phyloP scores from a whole-genome alignment of 2,329 filamentous ascomycete species.

The Fusarium falciforme region DNA sequence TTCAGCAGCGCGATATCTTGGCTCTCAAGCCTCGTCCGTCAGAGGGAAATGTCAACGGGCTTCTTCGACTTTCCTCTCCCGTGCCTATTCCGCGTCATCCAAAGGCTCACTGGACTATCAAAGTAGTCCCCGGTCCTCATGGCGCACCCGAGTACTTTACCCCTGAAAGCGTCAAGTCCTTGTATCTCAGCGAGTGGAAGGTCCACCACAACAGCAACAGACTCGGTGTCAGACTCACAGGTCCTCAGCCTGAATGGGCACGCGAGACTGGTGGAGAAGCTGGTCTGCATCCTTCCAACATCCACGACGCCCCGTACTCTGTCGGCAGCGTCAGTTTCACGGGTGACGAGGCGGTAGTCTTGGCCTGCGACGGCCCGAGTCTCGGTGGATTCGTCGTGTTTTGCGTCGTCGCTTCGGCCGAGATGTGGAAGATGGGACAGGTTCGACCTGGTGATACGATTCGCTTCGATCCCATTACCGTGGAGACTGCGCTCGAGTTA shows the following conservation, averaged over 20 bases:
- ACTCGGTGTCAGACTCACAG: conserved; percentile 52
- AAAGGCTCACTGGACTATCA: conserved; percentile 45
- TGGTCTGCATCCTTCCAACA: conserved; percentile 56
- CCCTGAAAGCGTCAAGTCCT: conserved; percentile 39
- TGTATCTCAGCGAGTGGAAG: conserved; percentile 52
- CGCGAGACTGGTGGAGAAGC: conserved; percentile 51
- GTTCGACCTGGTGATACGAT: conserved; percentile 53
- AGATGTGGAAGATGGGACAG: conserved; percentile 58
- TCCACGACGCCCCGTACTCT: conserved; percentile 54
- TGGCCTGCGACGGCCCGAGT: conserved; percentile 54
- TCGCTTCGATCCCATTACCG: conserved; percentile 46
- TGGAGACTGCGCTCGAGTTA: conserved; percentile 40
- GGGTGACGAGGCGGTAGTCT: conserved; percentile 54
- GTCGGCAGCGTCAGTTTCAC: conserved; percentile 57
- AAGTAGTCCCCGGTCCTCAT: conserved; percentile 54
- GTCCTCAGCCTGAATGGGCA: conserved; percentile 53
- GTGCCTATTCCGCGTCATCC: conserved; percentile 41
- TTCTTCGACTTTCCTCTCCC: background rate
- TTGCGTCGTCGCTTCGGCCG: conserved; percentile 51
- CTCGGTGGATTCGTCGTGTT: conserved; percentile 56
- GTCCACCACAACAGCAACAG: conserved; percentile 56
- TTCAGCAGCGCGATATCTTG: conserved; percentile 47
- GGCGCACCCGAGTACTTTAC: conserved; percentile 53
- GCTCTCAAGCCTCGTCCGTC: conserved; percentile 16
- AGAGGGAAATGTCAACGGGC: rapidly evolving